Evolutionary conservation across 768 basidiomycete species (phyloP).

Genomic region (Russula compacta): DNA sequence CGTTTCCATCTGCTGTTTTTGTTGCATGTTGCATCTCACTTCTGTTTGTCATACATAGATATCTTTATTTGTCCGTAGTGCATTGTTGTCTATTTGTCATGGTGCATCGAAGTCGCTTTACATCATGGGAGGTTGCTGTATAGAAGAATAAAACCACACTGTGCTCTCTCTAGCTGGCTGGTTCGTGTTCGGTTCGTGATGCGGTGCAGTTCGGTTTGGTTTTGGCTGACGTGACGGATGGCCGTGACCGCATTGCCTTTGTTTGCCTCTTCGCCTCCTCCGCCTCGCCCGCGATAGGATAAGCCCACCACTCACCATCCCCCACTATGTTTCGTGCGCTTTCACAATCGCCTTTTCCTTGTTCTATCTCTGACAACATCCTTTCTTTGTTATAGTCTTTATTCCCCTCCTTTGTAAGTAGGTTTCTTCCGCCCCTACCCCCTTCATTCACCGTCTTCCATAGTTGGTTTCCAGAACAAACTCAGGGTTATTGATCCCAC

Average conservation of each 20-base stretch:
- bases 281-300: too few species aligned
- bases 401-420: conserved; percentile 29
- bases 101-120: background rate
- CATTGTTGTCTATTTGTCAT: conserved; percentile 2
- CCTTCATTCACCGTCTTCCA: conserved; percentile 7
- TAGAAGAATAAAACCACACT: background rate
- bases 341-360: background rate
- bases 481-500: conserved; percentile 47
- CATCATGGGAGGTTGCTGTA: conserved; percentile 4
- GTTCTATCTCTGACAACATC: background rate
- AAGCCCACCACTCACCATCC: background rate
- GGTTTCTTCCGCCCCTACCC: conserved; percentile 1
- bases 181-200: background rate
- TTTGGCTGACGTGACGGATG: background rate
- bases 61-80: conserved; percentile 20
- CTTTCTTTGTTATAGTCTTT: conserved; percentile 24
- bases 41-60: conserved; percentile 19
- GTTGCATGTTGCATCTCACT: conserved; percentile 12
- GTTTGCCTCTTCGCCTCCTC: too few species aligned
- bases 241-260: background rate
- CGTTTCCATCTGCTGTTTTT: background rate
- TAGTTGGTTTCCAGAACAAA: conserved; percentile 61
- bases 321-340: conserved; percentile 9
- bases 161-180: background rate
- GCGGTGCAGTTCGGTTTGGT: background rate